phyloP scores from a whole-genome alignment of 805 yeast species.

The Suhomyces pyralidae region DNA sequence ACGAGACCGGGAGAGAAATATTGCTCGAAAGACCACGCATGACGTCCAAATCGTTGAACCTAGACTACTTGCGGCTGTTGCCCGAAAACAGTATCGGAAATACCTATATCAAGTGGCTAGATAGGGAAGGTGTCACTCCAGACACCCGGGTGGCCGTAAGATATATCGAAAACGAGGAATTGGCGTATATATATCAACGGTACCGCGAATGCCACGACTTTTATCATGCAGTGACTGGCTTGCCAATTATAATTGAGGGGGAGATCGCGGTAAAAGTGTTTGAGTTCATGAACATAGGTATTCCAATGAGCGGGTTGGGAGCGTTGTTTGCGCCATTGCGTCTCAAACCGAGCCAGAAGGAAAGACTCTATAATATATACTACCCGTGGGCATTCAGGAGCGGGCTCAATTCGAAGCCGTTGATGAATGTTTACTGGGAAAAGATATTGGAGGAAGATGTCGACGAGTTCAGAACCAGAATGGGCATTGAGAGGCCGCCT shows the following conservation, averaged over 20 bases:
- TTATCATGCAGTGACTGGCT: constrained; percentile 86
- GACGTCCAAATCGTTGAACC: constrained; percentile 65
- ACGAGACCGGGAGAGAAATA: constrained; percentile 72
- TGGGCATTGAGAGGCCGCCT: constrained; percentile 72
- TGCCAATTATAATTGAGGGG: constrained; percentile 93
- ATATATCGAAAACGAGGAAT: constrained; percentile 83
- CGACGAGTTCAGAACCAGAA: constrained; percentile 62
- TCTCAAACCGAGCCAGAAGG: constrained; percentile 59
- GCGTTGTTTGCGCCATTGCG: constrained; percentile 86
- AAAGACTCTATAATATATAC: constrained; percentile 63
- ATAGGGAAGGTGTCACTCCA: constrained; percentile 85
- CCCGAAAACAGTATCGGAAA: constrained; percentile 75
- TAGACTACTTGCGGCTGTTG: constrained; percentile 54
- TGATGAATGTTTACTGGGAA: constrained; percentile 93
- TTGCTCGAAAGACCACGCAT: constrained; percentile 80
- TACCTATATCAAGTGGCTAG: constrained; percentile 78
- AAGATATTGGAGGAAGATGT: constrained; percentile 69
- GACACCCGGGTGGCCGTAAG: constrained; percentile 89
- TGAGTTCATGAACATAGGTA: constrained; percentile 87
- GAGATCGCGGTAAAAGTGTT: constrained; percentile 90
- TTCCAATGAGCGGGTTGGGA: constrained; percentile 95
- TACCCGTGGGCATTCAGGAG: constrained; percentile 84
- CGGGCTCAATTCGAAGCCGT: constrained; percentile 69
- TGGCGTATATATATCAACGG: constrained; percentile 89
- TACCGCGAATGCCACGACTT: constrained; percentile 97